Conservation (phyloP, 108 stramenopile genomes). For the Skeletonema tropicum region DNA sequence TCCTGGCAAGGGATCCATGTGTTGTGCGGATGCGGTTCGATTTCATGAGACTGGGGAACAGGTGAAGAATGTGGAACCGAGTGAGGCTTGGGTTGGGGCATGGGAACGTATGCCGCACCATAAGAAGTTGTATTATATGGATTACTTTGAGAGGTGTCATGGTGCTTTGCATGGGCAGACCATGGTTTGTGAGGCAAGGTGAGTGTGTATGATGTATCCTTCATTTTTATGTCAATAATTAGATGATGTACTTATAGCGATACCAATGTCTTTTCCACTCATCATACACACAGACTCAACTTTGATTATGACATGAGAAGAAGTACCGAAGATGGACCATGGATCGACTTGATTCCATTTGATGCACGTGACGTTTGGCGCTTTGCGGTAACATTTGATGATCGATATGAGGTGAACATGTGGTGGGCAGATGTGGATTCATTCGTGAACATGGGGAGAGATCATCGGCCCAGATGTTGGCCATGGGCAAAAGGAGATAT, state of each 20-base stretch:
- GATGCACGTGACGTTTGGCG: slow-evolving; percentile 37
- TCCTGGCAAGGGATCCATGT: slow-evolving; percentile 9
- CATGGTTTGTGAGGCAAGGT: slow-evolving; percentile 35
- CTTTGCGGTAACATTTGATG: slow-evolving; percentile 18
- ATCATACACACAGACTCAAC: slow-evolving; percentile 31
- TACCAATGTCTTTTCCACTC: background rate
- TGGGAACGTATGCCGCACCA: slow-evolving; percentile 9
- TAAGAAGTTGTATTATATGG: slow-evolving; percentile 9
- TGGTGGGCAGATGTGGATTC: slow-evolving; percentile 12
- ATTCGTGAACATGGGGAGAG: slow-evolving; percentile 25
- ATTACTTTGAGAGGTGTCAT: slow-evolving; percentile 1
- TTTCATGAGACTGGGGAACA: background rate
- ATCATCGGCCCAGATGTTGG: slow-evolving; percentile 27
- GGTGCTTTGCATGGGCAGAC: slow-evolving; percentile 37
- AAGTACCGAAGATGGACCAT: slow-evolving; percentile 28
- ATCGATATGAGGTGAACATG: slow-evolving; percentile 12
- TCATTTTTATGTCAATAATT: no score
- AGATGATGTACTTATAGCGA: background rate
- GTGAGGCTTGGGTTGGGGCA: background rate
- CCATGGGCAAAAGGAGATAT: slow-evolving; percentile 25
- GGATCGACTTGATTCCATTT: slow-evolving; percentile 26
- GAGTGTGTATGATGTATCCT: background rate
- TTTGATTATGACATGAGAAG: slow-evolving; percentile 42
- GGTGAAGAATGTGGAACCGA: background rate
- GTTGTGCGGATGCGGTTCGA: slow-evolving; percentile 21